Base-by-base conservation (phyloP, 768 basidiomycete species). In the Russula compacta region DNA sequence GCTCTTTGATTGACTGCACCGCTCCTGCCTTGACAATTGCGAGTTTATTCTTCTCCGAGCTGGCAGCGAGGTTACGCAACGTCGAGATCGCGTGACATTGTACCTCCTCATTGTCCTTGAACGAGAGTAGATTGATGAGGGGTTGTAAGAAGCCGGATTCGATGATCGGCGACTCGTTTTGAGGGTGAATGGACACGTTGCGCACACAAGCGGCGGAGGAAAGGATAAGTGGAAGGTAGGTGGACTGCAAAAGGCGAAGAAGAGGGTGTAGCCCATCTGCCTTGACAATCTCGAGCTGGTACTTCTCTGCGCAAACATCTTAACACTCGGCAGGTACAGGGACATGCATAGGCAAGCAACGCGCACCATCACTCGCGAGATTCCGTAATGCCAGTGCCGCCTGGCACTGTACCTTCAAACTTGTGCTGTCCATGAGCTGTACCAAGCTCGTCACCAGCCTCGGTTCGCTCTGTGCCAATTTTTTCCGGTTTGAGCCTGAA, bases 51-150 rank as follows among this genome's bases (percentile, higher is more conserved):
- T 94, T 92, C 78, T 98, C 95, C 38, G 89, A 92, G 69, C 90
- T 93, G 4, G 97, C 97, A 1, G 97, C 97, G 15, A 99, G 81
- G 71, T 99, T 99, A 15, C 97, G 83, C 48, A 99, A 78, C 0
- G 97, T 99, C 12, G 93, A 95, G 66, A 99, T 99, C 19, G 97
- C 97, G 69, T 99, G 97, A 70, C 97, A 98, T 71, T 99, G 97
- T 24, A 99, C 94, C 74, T 99, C 97, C 76, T 99, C 97, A 69
- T 98, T 98, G 73, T 99, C 97, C 73, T 98, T 98, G 78, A 98
- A 98, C 1, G 95, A 92, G 21, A 99, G 78, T 36, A 99, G 81
- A 70, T 92, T 94, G 72, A 99, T 98, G 43, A 99, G 77, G 0
- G 97, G 97, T 69, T 92, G 89, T 64, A 98, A 76, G 79, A 99